Conservation (phyloP, 2,329 filamentous ascomycete species). For the Alternaria sp. region DNA sequence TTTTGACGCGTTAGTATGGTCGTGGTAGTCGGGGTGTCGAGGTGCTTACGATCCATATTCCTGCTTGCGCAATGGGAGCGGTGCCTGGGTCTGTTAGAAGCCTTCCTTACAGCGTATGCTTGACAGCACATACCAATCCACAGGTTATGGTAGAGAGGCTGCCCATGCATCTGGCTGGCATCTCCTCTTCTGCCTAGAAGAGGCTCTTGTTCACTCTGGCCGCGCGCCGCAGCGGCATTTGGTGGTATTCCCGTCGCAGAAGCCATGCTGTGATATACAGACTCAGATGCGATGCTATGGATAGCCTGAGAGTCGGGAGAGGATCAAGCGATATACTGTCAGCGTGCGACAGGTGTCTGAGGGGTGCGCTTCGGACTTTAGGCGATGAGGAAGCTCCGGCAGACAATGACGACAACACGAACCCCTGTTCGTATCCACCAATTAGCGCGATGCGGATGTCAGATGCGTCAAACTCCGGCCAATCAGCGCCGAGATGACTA, state of each 20-base stretch:
- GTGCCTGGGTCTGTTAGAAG: constrained; percentile 65
- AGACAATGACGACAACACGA: constrained; percentile 23
- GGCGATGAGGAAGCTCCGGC: constrained; percentile 17
- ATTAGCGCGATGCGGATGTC: constrained; percentile 16
- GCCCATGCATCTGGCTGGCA: constrained; percentile 70
- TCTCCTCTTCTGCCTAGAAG: constrained; percentile 75
- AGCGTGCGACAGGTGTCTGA: constrained; percentile 3
- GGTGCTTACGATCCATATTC: constrained; percentile 69
- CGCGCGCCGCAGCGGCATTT: constrained; percentile 43
- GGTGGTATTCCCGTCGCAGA: constrained; percentile 72
- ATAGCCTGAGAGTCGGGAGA: background rate
- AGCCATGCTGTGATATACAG: constrained; percentile 60
- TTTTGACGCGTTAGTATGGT: constrained; percentile 35
- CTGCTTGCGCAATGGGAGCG: constrained; percentile 78
- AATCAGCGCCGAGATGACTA: constrained; percentile 8
- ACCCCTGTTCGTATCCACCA: constrained; percentile 21
- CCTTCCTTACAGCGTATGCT: background rate
- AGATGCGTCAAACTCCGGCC: background rate
- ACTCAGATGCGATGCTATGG: background rate
- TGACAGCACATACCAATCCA: constrained; percentile 67
- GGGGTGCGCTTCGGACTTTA: constrained; percentile 20
- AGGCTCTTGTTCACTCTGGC: constrained; percentile 67
- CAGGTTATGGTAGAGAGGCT: constrained; percentile 72
- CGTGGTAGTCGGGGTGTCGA: background rate
- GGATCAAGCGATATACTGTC: background rate